Evolutionary conservation across 2,329 filamentous ascomycete genomes (phyloP).

Genomic region (Septoria petroselini): DNA sequence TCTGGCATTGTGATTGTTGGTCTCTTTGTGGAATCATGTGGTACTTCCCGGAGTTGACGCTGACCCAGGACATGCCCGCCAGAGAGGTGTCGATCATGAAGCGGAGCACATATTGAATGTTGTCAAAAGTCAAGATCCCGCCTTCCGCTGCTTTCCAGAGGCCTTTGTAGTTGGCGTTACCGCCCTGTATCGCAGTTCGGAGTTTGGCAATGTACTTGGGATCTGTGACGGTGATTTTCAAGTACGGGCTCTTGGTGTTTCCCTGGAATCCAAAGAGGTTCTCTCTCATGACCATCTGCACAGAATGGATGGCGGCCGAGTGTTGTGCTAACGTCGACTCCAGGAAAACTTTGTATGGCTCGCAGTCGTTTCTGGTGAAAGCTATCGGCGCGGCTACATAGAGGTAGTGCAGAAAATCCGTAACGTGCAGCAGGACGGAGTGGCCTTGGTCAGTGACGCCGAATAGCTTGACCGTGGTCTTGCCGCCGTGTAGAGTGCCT

Average conservation of each 20-base stretch:
- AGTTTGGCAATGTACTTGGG: slow-evolving; percentile 78
- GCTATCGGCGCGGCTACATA: slow-evolving; percentile 84
- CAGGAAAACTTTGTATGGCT: slow-evolving; percentile 73
- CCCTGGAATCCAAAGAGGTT: slow-evolving; percentile 94
- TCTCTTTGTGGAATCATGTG: slow-evolving; percentile 62
- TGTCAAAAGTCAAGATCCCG: slow-evolving; percentile 88
- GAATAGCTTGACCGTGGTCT: slow-evolving; percentile 81
- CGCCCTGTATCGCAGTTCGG: slow-evolving; percentile 69
- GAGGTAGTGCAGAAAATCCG: slow-evolving; percentile 92
- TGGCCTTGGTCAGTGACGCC: slow-evolving; percentile 85
- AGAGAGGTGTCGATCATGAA: slow-evolving; percentile 99
- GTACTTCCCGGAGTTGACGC: slow-evolving; percentile 73
- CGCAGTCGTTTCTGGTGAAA: slow-evolving; percentile 76
- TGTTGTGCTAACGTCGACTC: slow-evolving; percentile 74
- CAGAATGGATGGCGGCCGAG: slow-evolving; percentile 71
- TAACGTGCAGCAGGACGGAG: slow-evolving; percentile 92
- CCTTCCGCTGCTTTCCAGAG: slow-evolving; percentile 72
- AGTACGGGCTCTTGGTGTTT: slow-evolving; percentile 83
- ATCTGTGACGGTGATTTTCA: slow-evolving; percentile 90
- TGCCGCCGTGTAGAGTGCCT: slow-evolving; percentile 73
- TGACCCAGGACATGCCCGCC: slow-evolving; percentile 96
- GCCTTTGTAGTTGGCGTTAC: slow-evolving; percentile 81
- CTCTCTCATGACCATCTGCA: slow-evolving; percentile 78
- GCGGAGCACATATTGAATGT: slow-evolving; percentile 86
- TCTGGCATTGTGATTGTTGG: slow-evolving; percentile 89